These are phyloP conservation scores for Begonia masoniana DNA, from an alignment of 306 rosid genomes.

Conservation along the genomic window DNA sequence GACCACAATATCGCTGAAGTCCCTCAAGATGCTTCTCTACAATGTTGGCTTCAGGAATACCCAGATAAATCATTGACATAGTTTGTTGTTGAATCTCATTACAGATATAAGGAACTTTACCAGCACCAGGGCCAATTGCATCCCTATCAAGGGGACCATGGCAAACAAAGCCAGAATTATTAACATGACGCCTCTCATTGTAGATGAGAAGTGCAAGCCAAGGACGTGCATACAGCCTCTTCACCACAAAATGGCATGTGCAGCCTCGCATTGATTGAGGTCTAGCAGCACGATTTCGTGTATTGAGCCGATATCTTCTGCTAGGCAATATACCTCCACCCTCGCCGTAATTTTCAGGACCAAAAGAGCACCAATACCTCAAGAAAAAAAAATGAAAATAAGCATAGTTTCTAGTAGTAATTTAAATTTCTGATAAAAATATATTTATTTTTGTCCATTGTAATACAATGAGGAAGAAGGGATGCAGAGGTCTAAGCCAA, in stretches of 20 bases:
- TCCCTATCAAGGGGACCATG: constrained; percentile 94
- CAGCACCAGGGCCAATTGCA: constrained; percentile 93
- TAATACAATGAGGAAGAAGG: too few species aligned
- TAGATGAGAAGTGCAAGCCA: constrained; percentile 66
- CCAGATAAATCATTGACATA: constrained; percentile 93
- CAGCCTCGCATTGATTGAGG: constrained; percentile 98
- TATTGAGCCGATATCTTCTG: constrained; percentile 83
- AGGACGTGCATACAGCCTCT: constrained; percentile 82
- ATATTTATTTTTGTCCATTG: too few species aligned
- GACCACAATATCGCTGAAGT: constrained; percentile 69
- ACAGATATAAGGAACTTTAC: constrained; percentile 72
- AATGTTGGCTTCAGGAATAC: constrained; percentile 88
- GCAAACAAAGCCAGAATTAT: constrained; percentile 83
- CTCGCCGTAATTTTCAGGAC: constrained; percentile 96
- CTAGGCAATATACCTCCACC: constrained; percentile 86
- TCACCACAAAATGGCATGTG: constrained; percentile 83
- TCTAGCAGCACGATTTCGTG: constrained; percentile 96
- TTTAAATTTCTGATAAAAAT: too few species aligned
- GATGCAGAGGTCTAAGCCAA: too few species aligned
- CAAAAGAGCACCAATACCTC: constrained; percentile 97
- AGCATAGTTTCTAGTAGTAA: too few species aligned
- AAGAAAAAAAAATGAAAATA: constrained; percentile 6
- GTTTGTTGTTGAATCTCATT: constrained; percentile 94
- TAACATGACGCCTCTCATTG: constrained; percentile 74
- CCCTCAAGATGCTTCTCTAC: constrained; percentile 94